Conservation (phyloP, 192 early-diverging fungal species). For the Glomus cerebriforme region DNA sequence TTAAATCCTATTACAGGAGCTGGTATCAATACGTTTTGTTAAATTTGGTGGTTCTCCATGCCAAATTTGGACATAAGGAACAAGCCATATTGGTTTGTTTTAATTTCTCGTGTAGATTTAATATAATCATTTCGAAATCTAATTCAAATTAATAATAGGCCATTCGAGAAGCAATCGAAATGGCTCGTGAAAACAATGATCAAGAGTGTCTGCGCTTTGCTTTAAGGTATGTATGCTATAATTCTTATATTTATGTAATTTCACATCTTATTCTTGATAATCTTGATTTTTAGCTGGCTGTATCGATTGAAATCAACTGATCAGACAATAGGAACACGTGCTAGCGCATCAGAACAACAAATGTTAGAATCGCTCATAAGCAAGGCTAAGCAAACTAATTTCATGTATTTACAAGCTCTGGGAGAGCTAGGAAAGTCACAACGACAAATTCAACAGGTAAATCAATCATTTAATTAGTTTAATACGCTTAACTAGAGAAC, state of each 20-base stretch:
- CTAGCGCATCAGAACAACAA: constrained; percentile 24
- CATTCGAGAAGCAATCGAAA: constrained; percentile 43
- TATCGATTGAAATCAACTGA: constrained; percentile 29
- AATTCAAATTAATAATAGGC: constrained; percentile 33
- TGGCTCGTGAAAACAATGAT: constrained; percentile 46
- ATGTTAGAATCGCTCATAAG: constrained; percentile 30
- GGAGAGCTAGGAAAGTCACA: constrained; percentile 30
- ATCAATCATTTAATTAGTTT: not conserved
- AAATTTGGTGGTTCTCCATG: constrained; percentile 47
- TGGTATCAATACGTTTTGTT: constrained; percentile 49
- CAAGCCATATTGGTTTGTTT: constrained; percentile 42
- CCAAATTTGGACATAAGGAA: constrained; percentile 45
- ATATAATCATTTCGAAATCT: not conserved
- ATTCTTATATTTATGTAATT: not conserved
- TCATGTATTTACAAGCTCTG: constrained; percentile 7
- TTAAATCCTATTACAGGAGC: not conserved
- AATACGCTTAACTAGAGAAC: not conserved
- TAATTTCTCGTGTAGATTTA: not conserved
- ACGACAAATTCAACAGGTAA: constrained; percentile 28
- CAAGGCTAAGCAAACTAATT: constrained; percentile 28
- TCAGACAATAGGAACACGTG: not conserved
- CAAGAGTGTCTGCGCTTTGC: constrained; percentile 49
- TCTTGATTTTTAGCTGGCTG: constrained; percentile 23
- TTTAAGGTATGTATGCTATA: constrained; percentile 37
- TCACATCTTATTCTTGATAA: not conserved